These are phyloP conservation scores for Neoboletus magnificus DNA, from an alignment of 768 basidiomycete genomes.

Conservation along the genomic window DNA sequence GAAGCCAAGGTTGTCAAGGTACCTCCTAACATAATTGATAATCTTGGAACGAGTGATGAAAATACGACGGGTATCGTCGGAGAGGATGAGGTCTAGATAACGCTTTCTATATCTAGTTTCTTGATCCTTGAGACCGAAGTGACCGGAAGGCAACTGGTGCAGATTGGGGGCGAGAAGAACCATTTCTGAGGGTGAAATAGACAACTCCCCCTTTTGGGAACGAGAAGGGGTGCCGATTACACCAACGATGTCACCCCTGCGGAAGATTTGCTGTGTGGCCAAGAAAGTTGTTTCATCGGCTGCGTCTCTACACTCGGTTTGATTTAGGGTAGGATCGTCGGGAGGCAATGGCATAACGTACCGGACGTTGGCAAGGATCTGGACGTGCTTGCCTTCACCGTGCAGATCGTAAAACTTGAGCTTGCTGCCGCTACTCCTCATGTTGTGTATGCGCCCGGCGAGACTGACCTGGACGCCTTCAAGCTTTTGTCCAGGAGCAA, in stretches of 20 bases:
- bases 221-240: constrained; percentile 86
- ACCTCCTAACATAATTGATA: constrained; percentile 90
- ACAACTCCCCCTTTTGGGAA: constrained; percentile 94
- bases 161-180: constrained; percentile 92
- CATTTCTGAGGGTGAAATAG: constrained; percentile 78
- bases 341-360: constrained; percentile 35
- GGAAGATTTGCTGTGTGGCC: constrained; percentile 78
- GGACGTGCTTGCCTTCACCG: constrained; percentile 88
- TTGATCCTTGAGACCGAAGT: constrained; percentile 95
- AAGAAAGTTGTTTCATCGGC: constrained; percentile 62
- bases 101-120: constrained; percentile 98
- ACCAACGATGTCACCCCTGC: constrained; percentile 95
- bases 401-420: constrained; percentile 93
- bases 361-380: constrained; percentile 92
- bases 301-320: constrained; percentile 46
- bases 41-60: constrained; percentile 89
- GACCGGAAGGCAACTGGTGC: constrained; percentile 89
- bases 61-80: constrained; percentile 81
- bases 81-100: constrained; percentile 96
- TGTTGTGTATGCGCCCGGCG: constrained; percentile 90
- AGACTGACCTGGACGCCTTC: constrained; percentile 58
- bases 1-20: constrained; percentile 88
- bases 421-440: constrained; percentile 78
- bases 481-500: constrained; percentile 64
- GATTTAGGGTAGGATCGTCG: constrained; percentile 18